Base-by-base conservation (phyloP, 257 asterid species). In the Forsythia viridissima region DNA sequence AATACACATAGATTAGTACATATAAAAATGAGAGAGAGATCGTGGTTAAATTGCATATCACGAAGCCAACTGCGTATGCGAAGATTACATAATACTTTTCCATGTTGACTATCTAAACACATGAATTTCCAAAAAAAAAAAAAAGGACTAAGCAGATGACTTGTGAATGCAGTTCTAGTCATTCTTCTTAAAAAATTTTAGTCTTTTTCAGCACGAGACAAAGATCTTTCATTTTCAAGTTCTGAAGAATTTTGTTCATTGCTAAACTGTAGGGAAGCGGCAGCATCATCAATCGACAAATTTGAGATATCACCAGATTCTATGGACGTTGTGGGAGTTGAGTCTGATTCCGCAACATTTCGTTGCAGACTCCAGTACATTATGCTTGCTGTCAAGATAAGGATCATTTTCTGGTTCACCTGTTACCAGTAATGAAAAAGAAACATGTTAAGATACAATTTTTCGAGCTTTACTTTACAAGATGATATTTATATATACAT, bases 381-480 rank as follows among this genome's bases (percentile, higher is more conserved):
- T 80, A 93, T 90, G 87, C 96, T 89, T 55, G 98, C 97, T 51
- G 97, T 90, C 77, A 93, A 80, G 59, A 94, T 90, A 30, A 91
- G 83, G 80, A 91, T 89, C 98, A 93, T 93, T 80, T 93, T 93
- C 91, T 88, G 96, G 87, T 91, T 93, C 82, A 93, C 97, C 96
- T 92, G 85, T 44, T 36, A 69, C 82, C 76, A 80, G 6, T 68
- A 84, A 15, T 70, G 12, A 18, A 79, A 8, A n/a, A 36, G 38
- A 77, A 44, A 52, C 48, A 43, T 11, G 7, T n/a, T 36, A 4
- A 12, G 59, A 51, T 30, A 30, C 34, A 30, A 30, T 30, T 30
- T 30, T 30, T 0, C 1, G 34, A 30, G 34, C 34, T 30, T 51
- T 11, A 11, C 8, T 12, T 1, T 5, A 8, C 3, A 46, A 46